Percentiles rank a stretch among this genome's conserved stretches.
Evolutionary conservation across 2,329 filamentous ascomycete species (phyloP).

Genomic region (Xylaria hypoxylon): DNA sequence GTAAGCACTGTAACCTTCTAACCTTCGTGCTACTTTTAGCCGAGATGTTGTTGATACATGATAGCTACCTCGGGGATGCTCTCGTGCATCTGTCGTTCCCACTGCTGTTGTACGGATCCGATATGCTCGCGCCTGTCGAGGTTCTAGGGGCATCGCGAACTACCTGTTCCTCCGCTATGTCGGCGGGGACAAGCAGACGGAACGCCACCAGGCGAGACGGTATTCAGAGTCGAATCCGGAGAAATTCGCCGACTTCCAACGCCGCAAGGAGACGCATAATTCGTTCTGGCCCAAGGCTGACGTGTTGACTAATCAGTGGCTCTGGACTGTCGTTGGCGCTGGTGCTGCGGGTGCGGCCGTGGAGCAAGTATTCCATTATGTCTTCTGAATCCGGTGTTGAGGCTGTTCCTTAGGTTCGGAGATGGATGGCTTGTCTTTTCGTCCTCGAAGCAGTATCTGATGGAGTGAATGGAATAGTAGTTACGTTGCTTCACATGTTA

Average conservation of each 20-base stretch:
- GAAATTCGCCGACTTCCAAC: conserved; percentile 65
- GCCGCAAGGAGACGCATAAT: conserved; percentile 66
- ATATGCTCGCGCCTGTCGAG: conserved; percentile 65
- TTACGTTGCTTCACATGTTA: neutral
- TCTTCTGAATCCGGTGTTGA: conserved; percentile 5
- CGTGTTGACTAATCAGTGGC: conserved; percentile 67
- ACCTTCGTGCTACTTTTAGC: neutral
- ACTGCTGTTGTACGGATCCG: conserved; percentile 65
- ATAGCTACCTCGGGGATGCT: conserved; percentile 71
- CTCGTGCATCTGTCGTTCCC: conserved; percentile 70
- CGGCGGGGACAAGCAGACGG: conserved; percentile 67
- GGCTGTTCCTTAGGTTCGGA: neutral
- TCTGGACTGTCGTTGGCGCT: conserved; percentile 63
- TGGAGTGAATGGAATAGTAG: neutral
- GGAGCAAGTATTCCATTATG: conserved; percentile 53
- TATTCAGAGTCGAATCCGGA: conserved; percentile 62
- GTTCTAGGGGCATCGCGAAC: conserved; percentile 68
- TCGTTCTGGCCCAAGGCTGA: conserved; percentile 67
- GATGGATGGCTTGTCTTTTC: neutral
- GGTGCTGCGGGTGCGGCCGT: conserved; percentile 62
- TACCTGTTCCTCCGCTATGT: conserved; percentile 69
- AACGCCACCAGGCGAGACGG: conserved; percentile 62
- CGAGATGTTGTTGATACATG: neutral
- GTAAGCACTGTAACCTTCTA: conserved; percentile 54
- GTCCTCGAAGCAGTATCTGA: neutral